Base-by-base conservation (phyloP, 768 basidiomycete species). In the Lentinula guzmanii region DNA sequence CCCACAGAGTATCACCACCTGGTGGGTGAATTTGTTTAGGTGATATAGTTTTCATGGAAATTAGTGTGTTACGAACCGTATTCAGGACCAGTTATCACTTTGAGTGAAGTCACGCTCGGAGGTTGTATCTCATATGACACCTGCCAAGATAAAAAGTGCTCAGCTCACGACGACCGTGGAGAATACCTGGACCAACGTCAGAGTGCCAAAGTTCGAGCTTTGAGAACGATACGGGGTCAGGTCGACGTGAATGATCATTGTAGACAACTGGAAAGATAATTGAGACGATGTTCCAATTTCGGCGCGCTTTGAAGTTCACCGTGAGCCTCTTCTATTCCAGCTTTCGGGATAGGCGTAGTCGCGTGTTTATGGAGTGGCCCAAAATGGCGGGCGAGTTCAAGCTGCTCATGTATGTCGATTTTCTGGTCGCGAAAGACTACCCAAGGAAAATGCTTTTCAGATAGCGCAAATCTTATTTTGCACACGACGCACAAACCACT, bases 311-410 rank as follows among this genome's bases (percentile, higher is more conserved):
- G 33, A 33, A 33, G 71, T 79, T 51, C 63, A 86, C 89, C 79
- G 65, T 91, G 90, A 4, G 90, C 88, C 74, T 90, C 87, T 67
- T 90, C 86, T 3, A 91, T 77, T 15, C 90, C 91, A 16, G 79
- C 84, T 67, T 83, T 82, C 1, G 92, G 89, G 52, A 93, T 79
- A 0, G 87, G 87, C 9, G 90, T 91, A 2, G 89, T 91, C 3
- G 91, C 87, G 68, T 95, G 91, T 69, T 87, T 90, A 72, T 94
- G 91, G 51, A 91, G 79, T 52, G 82, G 88, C 4, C 90, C 90
- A 59, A 81, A 90, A 67, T 92, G 75, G 15, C 84, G 83, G 6
- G 81, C 87, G 61, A 93, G 75, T n/a, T 87, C 84, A 9, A 91
- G 79, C 66, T 92, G 87, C 63, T 87, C 79, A 52, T 86, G 76